phyloP scores from a whole-genome alignment of 441 rosid species.

The Brassica hybrid region DNA sequence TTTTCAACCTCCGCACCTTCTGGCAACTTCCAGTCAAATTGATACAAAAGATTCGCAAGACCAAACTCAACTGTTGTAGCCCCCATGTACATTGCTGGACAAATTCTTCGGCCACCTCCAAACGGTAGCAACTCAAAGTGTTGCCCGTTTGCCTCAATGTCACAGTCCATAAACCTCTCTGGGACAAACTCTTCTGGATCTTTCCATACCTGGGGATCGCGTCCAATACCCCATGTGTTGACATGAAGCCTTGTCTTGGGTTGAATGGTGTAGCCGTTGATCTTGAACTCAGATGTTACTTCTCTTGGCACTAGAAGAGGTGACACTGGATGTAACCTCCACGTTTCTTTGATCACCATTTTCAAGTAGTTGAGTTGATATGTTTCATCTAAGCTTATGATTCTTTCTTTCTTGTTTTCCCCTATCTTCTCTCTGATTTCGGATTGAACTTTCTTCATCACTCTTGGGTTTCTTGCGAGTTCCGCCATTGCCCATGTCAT shows the following conservation, averaged over 20 bases:
- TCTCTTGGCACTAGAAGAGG: constrained; percentile 54
- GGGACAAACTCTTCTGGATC: constrained; percentile 56
- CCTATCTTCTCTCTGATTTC: constrained; percentile 49
- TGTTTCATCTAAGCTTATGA: constrained; percentile 47
- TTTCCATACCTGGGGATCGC: constrained; percentile 53
- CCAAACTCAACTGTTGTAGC: constrained; percentile 31
- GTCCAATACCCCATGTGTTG: constrained; percentile 58
- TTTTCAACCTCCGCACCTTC: constrained; percentile 8
- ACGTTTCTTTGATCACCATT: constrained; percentile 61
- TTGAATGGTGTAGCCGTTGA: constrained; percentile 46
- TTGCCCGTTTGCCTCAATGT: constrained; percentile 36
- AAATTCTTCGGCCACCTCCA: constrained; percentile 34
- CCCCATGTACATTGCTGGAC: constrained; percentile 36
- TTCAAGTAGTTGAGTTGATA: constrained; percentile 43
- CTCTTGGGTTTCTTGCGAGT: constrained; percentile 48
- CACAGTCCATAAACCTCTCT: constrained; percentile 52
- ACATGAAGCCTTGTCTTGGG: constrained; percentile 53
- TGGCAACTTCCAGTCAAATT: constrained; percentile 32
- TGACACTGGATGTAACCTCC: constrained; percentile 55
- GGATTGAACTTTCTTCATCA: constrained; percentile 52
- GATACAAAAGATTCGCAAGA: constrained; percentile 34
- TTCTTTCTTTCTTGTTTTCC: constrained; percentile 35
- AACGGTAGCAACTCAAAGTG: constrained; percentile 39
- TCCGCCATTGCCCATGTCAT: constrained; percentile 61
- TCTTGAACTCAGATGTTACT: constrained; percentile 38